Evolutionary conservation across 805 yeast species (phyloP).

Genomic region (Candida coquimbonensis): DNA sequence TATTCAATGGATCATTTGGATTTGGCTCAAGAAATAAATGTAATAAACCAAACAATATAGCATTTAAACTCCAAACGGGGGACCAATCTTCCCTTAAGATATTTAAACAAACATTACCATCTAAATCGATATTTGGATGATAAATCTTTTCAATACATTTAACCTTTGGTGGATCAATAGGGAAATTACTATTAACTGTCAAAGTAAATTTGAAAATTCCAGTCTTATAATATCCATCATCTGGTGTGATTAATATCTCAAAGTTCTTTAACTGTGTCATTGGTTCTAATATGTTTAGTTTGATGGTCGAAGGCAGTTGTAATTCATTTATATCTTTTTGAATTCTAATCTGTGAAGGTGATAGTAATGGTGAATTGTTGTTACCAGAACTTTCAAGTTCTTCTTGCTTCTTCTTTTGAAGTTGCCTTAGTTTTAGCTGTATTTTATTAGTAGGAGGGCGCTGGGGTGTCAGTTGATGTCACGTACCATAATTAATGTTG

Average conservation of each 20-base stretch:
- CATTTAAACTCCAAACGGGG: constrained; percentile 78
- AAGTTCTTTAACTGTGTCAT: constrained; percentile 49
- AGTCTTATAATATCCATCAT: constrained; percentile 62
- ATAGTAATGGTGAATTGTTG: background rate
- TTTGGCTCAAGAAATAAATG: constrained; percentile 87
- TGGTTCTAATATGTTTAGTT: constrained; percentile 39
- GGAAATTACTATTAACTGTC: constrained; percentile 62
- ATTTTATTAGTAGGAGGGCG: too few relatives aligned
- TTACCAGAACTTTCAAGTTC: constrained; percentile 23
- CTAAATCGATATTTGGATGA: constrained; percentile 89
- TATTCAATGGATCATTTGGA: constrained; percentile 86
- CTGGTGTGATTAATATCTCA: constrained; percentile 51
- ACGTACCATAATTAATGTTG: too few relatives aligned
- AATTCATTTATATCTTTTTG: constrained; percentile 73
- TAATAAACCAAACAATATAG: constrained; percentile 77
- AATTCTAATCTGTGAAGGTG: constrained; percentile 68
- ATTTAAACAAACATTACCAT: constrained; percentile 88
- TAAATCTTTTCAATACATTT: constrained; percentile 64
- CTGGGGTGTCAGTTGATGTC: too few relatives aligned
- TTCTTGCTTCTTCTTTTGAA: constrained; percentile 51
- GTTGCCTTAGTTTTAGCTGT: constrained; percentile 51
- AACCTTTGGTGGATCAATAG: constrained; percentile 90
- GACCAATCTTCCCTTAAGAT: constrained; percentile 95
- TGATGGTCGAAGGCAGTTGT: constrained; percentile 52
- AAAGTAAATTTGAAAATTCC: constrained; percentile 71